A percentile compares a stretch with the other conserved stretches of the same genome.
These are phyloP conservation scores for Biscutella laevigata DNA, from an alignment of 441 rosid species.

Conservation along the genomic window DNA sequence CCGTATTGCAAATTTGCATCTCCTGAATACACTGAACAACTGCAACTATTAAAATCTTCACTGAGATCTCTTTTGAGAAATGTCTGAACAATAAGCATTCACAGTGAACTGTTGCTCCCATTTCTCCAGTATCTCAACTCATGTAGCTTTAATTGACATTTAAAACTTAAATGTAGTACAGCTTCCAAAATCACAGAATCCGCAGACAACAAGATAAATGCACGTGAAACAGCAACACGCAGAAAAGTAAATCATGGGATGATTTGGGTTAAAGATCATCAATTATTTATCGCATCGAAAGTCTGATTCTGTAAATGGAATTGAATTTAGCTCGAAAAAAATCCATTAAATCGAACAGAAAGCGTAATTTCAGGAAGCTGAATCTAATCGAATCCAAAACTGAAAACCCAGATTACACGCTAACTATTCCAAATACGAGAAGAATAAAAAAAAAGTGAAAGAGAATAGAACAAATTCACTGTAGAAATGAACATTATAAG, in stretches of 20 bases:
- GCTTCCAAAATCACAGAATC: neutral
- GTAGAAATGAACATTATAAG: neutral
- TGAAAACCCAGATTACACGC: constrained; percentile 15
- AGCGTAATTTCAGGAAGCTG: too few relatives aligned
- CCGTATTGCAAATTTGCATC: constrained; percentile 38
- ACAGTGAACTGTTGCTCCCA: constrained; percentile 78
- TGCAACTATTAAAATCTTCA: constrained; percentile 52
- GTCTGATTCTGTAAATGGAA: constrained; percentile 4
- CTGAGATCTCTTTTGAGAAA: constrained; percentile 57
- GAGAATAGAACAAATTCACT: constrained; percentile 7
- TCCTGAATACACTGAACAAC: constrained; percentile 44
- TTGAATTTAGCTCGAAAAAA: too few relatives aligned
- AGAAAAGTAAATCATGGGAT: neutral
- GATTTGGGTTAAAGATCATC: too few relatives aligned
- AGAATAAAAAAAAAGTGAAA: neutral
- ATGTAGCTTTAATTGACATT: neutral
- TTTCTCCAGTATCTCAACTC: constrained; percentile 31
- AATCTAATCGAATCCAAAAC: neutral
- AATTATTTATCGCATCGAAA: neutral
- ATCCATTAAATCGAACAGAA: too few relatives aligned
- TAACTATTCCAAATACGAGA: constrained; percentile 13
- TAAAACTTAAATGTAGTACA: neutral
- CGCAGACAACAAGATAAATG: neutral
- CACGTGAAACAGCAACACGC: constrained; percentile 3
- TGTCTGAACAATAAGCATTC: too few relatives aligned